Conservation (phyloP, 768 basidiomycete genomes). For the Tubosaeta sp. region DNA sequence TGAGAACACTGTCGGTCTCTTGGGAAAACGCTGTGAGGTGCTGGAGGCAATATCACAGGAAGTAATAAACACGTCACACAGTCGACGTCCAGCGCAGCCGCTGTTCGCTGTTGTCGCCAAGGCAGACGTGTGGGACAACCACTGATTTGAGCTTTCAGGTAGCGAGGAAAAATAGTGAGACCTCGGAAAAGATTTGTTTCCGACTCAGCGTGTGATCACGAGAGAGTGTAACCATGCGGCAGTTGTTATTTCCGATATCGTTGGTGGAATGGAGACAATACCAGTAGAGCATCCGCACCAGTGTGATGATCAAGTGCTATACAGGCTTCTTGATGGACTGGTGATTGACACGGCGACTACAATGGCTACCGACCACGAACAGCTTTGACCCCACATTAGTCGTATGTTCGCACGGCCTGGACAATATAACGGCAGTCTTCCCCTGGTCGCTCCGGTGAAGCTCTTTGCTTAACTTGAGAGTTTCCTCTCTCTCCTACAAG, state of each 20-base stretch:
- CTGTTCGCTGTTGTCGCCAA: neutral
- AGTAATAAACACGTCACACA: neutral
- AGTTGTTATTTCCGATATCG: constrained; percentile 27
- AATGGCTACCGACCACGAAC: too few relatives aligned
- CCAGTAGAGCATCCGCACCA: too few relatives aligned
- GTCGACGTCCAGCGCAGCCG: neutral
- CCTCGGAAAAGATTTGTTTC: neutral
- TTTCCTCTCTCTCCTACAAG: constrained; percentile 13
- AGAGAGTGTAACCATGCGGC: constrained; percentile 9
- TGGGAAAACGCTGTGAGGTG: neutral
- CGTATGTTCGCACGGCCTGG: constrained; percentile 19
- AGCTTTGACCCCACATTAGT: too few relatives aligned
- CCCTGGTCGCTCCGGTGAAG: constrained; percentile 6
- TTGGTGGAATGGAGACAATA: too few relatives aligned
- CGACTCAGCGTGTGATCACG: neutral
- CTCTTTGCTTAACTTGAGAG: constrained; percentile 9
- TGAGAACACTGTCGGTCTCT: neutral
- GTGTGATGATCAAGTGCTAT: neutral
- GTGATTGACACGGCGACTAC: neutral
- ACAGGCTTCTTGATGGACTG: neutral
- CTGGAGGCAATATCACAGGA: neutral
- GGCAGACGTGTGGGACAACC: neutral
- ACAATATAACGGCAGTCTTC: constrained; percentile 12
- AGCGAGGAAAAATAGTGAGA: neutral
- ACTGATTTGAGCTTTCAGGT: too few relatives aligned